Percentiles rank a stretch among this genome's conserved stretches.
These are phyloP conservation scores for Deinandra increscens DNA, from an alignment of 129 eudicot genomes.

Conservation along the genomic window DNA sequence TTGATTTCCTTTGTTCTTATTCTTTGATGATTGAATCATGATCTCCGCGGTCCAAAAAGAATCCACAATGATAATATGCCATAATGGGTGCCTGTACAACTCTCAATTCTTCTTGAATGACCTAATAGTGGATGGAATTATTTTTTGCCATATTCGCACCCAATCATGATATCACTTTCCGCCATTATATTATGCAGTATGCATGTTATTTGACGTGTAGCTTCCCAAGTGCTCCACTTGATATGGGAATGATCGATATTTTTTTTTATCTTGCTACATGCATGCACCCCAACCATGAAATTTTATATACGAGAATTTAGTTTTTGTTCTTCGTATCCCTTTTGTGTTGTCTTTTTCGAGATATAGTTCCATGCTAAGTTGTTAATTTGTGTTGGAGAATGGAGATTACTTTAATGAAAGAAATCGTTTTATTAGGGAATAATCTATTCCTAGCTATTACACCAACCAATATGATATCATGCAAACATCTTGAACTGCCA, in stretches of 20 bases:
- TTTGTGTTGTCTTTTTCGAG: neutral
- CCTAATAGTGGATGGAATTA: constrained; percentile 15
- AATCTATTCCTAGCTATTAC: too few relatives aligned
- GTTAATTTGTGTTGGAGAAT: neutral
- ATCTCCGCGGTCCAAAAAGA: neutral
- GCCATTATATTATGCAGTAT: constrained; percentile 8
- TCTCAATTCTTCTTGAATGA: neutral
- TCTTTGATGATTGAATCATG: too few relatives aligned
- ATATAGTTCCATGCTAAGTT: neutral
- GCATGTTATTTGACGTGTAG: constrained; percentile 18
- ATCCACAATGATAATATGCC: constrained; percentile 10
- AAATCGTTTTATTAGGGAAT: neutral
- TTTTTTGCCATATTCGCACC: constrained; percentile 26
- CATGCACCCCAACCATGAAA: constrained; percentile 10
- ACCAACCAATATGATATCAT: too few relatives aligned
- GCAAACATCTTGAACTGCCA: too few relatives aligned
- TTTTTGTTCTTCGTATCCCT: neutral
- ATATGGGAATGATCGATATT: constrained; percentile 10
- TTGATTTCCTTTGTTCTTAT: too few relatives aligned
- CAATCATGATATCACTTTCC: constrained; percentile 23
- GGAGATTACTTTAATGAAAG: neutral
- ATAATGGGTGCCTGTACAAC: constrained; percentile 1
- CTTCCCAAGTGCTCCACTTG: constrained; percentile 22
- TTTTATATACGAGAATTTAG: neutral
- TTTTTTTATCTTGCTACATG: constrained; percentile 13